Percentiles rank a stretch among this genome's conserved stretches.
These are phyloP conservation scores for Andrographis paniculata DNA, from an alignment of 305 asterid genomes.

Conservation along the genomic window DNA sequence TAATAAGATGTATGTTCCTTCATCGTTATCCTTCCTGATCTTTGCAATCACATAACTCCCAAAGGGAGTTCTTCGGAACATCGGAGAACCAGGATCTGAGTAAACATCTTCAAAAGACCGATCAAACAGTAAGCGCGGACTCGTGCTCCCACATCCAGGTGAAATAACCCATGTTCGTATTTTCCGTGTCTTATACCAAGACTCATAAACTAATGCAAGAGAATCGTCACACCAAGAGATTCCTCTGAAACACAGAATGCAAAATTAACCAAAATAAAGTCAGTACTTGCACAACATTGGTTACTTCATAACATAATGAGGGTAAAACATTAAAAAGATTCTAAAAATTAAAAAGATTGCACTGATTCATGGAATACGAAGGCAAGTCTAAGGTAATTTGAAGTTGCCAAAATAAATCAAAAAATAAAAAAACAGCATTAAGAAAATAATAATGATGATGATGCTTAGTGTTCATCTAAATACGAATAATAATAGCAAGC, in stretches of 20 bases:
- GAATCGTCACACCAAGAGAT: conserved; percentile 94
- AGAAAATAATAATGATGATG: not conserved
- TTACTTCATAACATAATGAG: no score
- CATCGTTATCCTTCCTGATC: conserved; percentile 64
- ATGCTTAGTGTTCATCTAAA: not conserved
- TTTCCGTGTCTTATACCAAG: conserved; percentile 90
- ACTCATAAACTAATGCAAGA: conserved; percentile 87
- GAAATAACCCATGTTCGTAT: conserved; percentile 74
- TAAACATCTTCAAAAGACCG: conserved; percentile 98
- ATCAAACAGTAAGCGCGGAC: conserved; percentile 79
- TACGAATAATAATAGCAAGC: not conserved
- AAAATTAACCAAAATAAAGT: conserved; percentile 13
- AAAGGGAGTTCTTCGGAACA: conserved; percentile 68
- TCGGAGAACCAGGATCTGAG: conserved; percentile 99
- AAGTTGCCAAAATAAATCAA: not conserved
- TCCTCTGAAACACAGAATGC: conserved; percentile 45
- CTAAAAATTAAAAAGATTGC: conserved; percentile 3
- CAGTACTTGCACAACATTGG: conserved; percentile 12
- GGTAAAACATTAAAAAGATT: not conserved
- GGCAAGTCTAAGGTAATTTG: conserved; percentile 11
- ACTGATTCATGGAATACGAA: conserved; percentile 1
- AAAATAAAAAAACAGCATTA: not conserved
- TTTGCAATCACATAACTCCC: conserved; percentile 94
- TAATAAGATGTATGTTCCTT: conserved; percentile 49
- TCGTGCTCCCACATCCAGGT: conserved; percentile 54